Conservation (phyloP, 2,329 filamentous ascomycete genomes). For the Colletotrichum caudatum region DNA sequence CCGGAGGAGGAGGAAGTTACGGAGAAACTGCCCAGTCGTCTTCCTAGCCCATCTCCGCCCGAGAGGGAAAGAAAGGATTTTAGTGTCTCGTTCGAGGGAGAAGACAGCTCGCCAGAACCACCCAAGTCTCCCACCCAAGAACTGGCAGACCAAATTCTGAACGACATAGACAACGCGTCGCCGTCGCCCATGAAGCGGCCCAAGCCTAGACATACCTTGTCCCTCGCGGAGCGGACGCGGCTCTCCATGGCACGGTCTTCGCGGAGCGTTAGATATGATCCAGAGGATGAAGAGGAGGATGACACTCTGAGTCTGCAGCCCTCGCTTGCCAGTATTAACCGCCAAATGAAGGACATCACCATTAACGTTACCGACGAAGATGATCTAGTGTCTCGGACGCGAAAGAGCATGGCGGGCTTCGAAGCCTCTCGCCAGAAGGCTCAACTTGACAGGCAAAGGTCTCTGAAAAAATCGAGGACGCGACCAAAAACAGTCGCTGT, state of each 20-base stretch:
- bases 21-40: conserved; percentile 4
- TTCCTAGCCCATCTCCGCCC: conserved; percentile 27
- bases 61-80: conserved; percentile 25
- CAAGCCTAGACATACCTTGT: conserved; percentile 66
- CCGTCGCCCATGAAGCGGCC: conserved; percentile 66
- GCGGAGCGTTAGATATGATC: conserved; percentile 45
- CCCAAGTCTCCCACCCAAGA: conserved; percentile 59
- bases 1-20: conserved; percentile 28
- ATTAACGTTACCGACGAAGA: conserved; percentile 54
- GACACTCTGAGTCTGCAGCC: conserved; percentile 42
- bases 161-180: conserved; percentile 65
- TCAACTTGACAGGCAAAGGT: conserved; percentile 67
- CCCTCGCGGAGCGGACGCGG: conserved; percentile 82
- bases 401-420: conserved; percentile 71
- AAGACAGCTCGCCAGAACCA: conserved; percentile 38
- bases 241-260: conserved; percentile 80
- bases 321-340: conserved; percentile 17
- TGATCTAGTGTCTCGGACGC: conserved; percentile 68
- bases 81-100: conserved; percentile 18
- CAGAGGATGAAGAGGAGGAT: conserved; percentile 49
- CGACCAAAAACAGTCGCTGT: conserved; percentile 56
- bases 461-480: conserved; percentile 57
- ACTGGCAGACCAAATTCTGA: conserved; percentile 68
- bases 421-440: conserved; percentile 72
- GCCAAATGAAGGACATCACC: conserved; percentile 37